These are phyloP conservation scores for Pogostemon cablin DNA, from an alignment of 257 asterid species.

Conservation along the genomic window DNA sequence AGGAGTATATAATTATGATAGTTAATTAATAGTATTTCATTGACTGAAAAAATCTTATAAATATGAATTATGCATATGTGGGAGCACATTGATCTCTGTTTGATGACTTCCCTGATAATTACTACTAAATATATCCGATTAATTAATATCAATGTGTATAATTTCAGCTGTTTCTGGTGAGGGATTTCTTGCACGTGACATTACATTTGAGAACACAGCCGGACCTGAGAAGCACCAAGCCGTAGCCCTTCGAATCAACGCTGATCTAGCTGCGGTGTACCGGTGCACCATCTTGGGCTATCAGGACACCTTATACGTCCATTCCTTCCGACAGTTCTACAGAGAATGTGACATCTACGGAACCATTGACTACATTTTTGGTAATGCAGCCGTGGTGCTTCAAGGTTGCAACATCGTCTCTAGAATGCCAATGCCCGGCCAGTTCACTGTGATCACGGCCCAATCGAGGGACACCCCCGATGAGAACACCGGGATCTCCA, in stretches of 20 bases:
- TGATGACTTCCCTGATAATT: no score
- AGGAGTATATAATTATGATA: no score
- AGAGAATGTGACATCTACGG: conserved; percentile 86
- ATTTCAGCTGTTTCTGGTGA: conserved; percentile 77
- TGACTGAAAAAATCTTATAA: no score
- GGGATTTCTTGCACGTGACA: conserved; percentile 87
- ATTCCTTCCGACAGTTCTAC: conserved; percentile 80
- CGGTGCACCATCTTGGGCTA: conserved; percentile 63
- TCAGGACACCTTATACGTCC: conserved; percentile 83
- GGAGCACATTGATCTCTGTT: no score
- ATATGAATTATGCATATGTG: no score
- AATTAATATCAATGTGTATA: background rate
- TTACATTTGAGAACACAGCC: conserved; percentile 75
- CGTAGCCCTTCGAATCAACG: conserved; percentile 78
- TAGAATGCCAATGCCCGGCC: conserved; percentile 66
- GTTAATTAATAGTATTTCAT: no score
- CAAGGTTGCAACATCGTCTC: conserved; percentile 80
- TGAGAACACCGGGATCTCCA: conserved; percentile 66
- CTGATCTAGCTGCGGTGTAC: conserved; percentile 70
- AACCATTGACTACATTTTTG: conserved; percentile 85
- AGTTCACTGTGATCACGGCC: conserved; percentile 75
- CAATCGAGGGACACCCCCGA: conserved; percentile 57
- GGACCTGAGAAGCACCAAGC: conserved; percentile 88
- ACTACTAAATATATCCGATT: background rate
- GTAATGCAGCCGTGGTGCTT: conserved; percentile 79